A percentile compares a stretch with the other conserved stretches of the same genome.
Evolutionary conservation across 2,329 filamentous ascomycete species (phyloP).

Genomic region (Laburnicola sp.): DNA sequence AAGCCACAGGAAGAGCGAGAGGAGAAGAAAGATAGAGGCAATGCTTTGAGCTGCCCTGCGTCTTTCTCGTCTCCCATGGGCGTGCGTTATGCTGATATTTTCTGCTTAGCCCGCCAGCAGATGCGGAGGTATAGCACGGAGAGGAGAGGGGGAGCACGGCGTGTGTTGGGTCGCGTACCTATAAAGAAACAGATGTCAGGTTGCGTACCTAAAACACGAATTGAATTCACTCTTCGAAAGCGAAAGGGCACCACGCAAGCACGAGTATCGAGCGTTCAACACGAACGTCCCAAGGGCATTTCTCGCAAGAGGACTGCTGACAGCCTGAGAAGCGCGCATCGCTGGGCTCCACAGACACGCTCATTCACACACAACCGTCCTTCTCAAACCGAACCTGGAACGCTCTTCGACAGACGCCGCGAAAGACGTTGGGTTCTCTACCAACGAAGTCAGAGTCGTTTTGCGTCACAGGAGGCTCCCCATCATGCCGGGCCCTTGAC

Average conservation of each 20-base stretch:
- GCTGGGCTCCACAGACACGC: too few species aligned
- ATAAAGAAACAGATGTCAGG: neutral
- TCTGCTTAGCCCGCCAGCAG: constrained; percentile 20
- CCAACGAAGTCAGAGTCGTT: neutral
- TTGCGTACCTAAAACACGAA: too few species aligned
- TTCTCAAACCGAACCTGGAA: too few species aligned
- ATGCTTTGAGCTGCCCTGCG: neutral
- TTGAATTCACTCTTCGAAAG: too few species aligned
- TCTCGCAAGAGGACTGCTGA: too few species aligned
- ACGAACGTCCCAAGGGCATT: too few species aligned
- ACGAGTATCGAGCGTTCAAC: too few species aligned
- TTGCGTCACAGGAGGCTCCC: neutral
- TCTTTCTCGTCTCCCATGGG: constrained; percentile 5
- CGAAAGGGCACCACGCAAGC: too few species aligned
- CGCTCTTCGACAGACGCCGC: neutral
- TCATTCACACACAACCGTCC: neutral
- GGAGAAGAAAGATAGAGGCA: neutral
- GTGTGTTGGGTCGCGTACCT: neutral
- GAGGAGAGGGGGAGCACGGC: neutral
- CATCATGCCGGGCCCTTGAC: neutral
- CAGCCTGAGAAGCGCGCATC: too few species aligned
- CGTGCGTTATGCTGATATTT: constrained; percentile 33
- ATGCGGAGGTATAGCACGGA: constrained; percentile 12
- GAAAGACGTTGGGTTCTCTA: neutral
- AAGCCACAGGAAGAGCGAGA: constrained; percentile 22